phyloP scores from a whole-genome alignment of 2,329 filamentous ascomycete species.

The Alternaria metachromatica region DNA sequence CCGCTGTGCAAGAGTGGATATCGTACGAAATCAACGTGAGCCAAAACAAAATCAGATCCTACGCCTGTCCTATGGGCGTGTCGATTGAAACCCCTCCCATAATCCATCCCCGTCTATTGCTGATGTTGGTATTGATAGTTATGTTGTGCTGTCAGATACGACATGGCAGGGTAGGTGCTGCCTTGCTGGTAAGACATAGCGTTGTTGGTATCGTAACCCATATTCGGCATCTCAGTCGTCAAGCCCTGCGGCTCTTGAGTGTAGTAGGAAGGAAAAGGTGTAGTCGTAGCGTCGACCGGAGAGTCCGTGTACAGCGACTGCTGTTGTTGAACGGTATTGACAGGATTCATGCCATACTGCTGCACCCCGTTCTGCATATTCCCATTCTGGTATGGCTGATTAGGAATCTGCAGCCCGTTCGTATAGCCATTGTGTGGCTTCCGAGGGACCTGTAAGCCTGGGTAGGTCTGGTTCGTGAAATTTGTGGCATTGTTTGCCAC shows the following conservation, averaged over 20 bases:
- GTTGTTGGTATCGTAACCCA: conserved; percentile 36
- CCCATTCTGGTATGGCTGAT: conserved; percentile 34
- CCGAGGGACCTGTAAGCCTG: conserved; percentile 38
- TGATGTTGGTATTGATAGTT: conserved; percentile 40
- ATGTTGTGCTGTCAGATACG: conserved; percentile 40
- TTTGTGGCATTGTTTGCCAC: conserved; percentile 20
- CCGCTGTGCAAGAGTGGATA: conserved; percentile 13
- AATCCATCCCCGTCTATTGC: conserved; percentile 18
- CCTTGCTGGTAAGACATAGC: conserved; percentile 40
- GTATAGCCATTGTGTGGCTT: conserved; percentile 40
- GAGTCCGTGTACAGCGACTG: conserved; percentile 45
- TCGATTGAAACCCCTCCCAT: not conserved
- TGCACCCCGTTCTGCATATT: conserved; percentile 31
- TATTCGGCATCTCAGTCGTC: conserved; percentile 26
- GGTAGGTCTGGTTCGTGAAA: conserved; percentile 43
- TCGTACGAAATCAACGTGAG: conserved; percentile 7
- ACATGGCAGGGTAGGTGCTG: conserved; percentile 41
- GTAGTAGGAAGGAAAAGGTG: conserved; percentile 41
- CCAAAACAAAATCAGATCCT: not conserved
- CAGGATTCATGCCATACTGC: conserved; percentile 37
- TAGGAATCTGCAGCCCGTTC: conserved; percentile 39
- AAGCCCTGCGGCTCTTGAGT: conserved; percentile 39
- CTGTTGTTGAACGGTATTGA: conserved; percentile 38
- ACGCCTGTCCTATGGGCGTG: not conserved
- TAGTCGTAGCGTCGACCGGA: conserved; percentile 44